phyloP scores from a whole-genome alignment of 768 basidiomycete genomes.

The Russula griseocarnosa region DNA sequence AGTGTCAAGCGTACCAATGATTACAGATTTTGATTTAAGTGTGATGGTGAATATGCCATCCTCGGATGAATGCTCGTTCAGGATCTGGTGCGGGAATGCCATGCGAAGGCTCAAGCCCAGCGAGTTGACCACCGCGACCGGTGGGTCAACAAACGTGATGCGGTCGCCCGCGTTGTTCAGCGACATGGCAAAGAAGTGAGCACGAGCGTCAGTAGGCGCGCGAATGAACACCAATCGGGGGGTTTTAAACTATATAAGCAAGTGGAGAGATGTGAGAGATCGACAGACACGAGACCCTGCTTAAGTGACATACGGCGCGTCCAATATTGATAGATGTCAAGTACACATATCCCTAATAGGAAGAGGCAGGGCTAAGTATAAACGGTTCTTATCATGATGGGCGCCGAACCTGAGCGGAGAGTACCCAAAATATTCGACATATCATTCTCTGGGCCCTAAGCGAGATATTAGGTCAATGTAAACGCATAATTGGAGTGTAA shows the following conservation, averaged over 20 bases:
- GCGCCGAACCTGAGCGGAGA: conserved; percentile 52
- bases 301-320: conserved; percentile 42
- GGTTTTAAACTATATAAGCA: conserved; percentile 37
- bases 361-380: conserved; percentile 12
- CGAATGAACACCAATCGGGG: conserved; percentile 68
- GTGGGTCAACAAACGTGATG: conserved; percentile 45
- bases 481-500: conserved; percentile 17
- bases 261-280: conserved; percentile 19
- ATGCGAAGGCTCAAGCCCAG: conserved; percentile 40
- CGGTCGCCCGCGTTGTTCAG: conserved; percentile 59
- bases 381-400: conserved; percentile 24
- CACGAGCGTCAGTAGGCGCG: conserved; percentile 43
- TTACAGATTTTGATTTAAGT: conserved; percentile 43
- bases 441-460: conserved; percentile 59
- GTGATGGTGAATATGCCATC: conserved; percentile 54
- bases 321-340: conserved; percentile 51
- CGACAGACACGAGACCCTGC: conserved; percentile 22
- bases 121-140: conserved; percentile 38
- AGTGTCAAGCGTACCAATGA: conserved; percentile 17
- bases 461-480: not conserved
- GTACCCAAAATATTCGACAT: conserved; percentile 53
- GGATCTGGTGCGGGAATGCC: conserved; percentile 43
- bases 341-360: conserved; percentile 62
- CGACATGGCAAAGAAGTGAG: conserved; percentile 61
- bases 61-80: conserved; percentile 43